Percentiles rank a stretch among this genome's conserved stretches.
Evolutionary conservation across 306 rosid genomes (phyloP).

Genomic region (Cucurbita maxima): DNA sequence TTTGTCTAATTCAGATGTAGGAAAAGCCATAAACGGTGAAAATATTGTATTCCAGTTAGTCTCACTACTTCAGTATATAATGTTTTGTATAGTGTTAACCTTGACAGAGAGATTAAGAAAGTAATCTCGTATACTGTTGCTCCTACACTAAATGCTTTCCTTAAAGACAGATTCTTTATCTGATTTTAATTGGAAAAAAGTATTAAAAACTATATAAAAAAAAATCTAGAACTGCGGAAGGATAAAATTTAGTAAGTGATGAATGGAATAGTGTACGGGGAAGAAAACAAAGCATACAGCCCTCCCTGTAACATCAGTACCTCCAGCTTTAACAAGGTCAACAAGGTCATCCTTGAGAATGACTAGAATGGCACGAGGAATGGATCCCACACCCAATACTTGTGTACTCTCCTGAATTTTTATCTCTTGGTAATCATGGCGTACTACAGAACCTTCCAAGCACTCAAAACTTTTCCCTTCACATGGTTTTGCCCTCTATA

Average conservation of each 20-base stretch:
- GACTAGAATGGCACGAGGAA: constrained; percentile 85
- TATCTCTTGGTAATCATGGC: constrained; percentile 93
- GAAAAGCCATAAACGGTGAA: background rate
- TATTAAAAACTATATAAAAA: background rate
- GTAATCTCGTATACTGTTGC: background rate
- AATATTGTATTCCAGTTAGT: background rate
- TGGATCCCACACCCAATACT: constrained; percentile 79
- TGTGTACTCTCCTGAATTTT: constrained; percentile 90
- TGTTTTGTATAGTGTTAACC: background rate
- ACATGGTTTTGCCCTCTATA: constrained; percentile 49
- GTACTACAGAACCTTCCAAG: constrained; percentile 62
- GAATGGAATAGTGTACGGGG: background rate
- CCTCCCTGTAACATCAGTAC: constrained; percentile 19
- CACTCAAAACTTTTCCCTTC: constrained; percentile 59
- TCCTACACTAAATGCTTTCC: background rate
- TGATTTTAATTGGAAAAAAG: background rate
- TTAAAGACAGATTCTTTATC: background rate
- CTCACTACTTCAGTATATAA: background rate
- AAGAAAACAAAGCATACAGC: background rate
- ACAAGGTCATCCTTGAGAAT: constrained; percentile 85
- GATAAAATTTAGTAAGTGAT: background rate
- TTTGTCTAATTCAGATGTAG: background rate
- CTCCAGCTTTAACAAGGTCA: constrained; percentile 94
- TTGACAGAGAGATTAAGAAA: background rate
- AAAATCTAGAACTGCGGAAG: background rate